These are phyloP conservation scores for Trichosanthes cucumerina DNA, from an alignment of 306 rosid genomes.

Conservation along the genomic window DNA sequence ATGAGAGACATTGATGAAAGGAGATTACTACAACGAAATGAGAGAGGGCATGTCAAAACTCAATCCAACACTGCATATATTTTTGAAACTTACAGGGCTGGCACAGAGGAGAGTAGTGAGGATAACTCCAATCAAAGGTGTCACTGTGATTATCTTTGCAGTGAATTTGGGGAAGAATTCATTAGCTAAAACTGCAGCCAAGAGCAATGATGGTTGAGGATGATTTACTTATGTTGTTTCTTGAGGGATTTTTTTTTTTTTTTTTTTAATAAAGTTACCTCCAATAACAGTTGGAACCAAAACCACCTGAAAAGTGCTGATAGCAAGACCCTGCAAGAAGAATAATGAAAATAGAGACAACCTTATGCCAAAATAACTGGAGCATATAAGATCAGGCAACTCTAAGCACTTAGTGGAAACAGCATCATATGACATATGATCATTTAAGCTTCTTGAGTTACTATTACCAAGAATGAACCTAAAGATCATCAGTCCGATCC, in stretches of 20 bases:
- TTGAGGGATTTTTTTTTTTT: slow-evolving; percentile 9
- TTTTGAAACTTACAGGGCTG: slow-evolving; percentile 58
- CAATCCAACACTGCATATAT: background rate
- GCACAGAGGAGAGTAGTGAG: slow-evolving; percentile 91
- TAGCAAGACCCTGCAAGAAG: slow-evolving; percentile 61
- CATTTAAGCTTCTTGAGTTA: background rate
- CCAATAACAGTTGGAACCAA: slow-evolving; percentile 79
- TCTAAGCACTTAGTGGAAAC: background rate
- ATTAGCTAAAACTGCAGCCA: slow-evolving; percentile 69
- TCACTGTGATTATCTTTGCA: slow-evolving; percentile 60
- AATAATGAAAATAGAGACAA: slow-evolving; percentile 2
- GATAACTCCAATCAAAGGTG: slow-evolving; percentile 81
- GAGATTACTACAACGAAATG: background rate
- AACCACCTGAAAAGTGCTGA: slow-evolving; percentile 97
- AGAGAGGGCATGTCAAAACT: background rate
- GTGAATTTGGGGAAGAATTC: slow-evolving; percentile 91
- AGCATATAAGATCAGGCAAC: background rate
- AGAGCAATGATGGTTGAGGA: slow-evolving; percentile 15
- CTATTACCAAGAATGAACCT: background rate
- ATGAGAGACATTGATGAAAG: slow-evolving; percentile 14
- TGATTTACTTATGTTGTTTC: background rate
- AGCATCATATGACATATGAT: background rate
- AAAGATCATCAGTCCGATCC: background rate
- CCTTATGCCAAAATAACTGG: background rate
- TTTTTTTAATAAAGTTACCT: slow-evolving; percentile 44